phyloP scores from a whole-genome alignment of 345 rosid genomes.

The Limnanthes douglasii region DNA sequence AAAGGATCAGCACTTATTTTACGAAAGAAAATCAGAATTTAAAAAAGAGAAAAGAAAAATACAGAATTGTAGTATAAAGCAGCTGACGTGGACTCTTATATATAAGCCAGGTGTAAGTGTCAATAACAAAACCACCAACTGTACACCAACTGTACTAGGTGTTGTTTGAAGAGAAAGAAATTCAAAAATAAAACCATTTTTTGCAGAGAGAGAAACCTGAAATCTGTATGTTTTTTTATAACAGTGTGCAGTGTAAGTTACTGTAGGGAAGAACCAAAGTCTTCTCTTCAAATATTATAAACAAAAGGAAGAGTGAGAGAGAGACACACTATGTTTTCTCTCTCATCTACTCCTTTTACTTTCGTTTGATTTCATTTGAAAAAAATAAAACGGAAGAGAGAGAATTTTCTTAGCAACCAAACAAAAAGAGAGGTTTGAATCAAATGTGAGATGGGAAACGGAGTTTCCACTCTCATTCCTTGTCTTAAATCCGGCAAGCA shows the following conservation, averaged over 20 bases:
- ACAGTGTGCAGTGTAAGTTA: too few relatives aligned
- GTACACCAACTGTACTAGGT: too few relatives aligned
- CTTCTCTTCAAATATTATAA: slow-evolving; percentile 28
- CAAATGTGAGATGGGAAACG: slow-evolving; percentile 99
- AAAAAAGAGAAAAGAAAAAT: too few relatives aligned
- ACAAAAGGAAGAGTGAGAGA: slow-evolving; percentile 12
- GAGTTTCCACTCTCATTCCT: slow-evolving; percentile 59
- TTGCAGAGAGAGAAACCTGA: slow-evolving; percentile 2
- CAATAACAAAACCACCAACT: slow-evolving; percentile 25
- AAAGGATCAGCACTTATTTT: too few relatives aligned
- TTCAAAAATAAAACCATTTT: not conserved
- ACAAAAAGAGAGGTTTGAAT: slow-evolving; percentile 20
- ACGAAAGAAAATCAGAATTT: too few relatives aligned
- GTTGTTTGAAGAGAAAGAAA: too few relatives aligned
- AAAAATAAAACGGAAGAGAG: slow-evolving; percentile 9
- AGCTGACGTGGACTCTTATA: slow-evolving; percentile 10
- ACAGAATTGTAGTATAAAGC: too few relatives aligned
- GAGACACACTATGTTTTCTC: slow-evolving; percentile 8
- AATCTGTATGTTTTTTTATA: too few relatives aligned
- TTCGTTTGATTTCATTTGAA: slow-evolving; percentile 4
- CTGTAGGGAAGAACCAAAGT: slow-evolving; percentile 24
- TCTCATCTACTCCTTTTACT: slow-evolving; percentile 9
- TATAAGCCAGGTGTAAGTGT: slow-evolving; percentile 28
- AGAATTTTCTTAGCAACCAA: slow-evolving; percentile 18
- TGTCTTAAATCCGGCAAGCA: slow-evolving; percentile 46